Evolutionary conservation across 2,329 filamentous ascomycete species (phyloP).

Genomic region (Pseudophaeomoniella oleicola): DNA sequence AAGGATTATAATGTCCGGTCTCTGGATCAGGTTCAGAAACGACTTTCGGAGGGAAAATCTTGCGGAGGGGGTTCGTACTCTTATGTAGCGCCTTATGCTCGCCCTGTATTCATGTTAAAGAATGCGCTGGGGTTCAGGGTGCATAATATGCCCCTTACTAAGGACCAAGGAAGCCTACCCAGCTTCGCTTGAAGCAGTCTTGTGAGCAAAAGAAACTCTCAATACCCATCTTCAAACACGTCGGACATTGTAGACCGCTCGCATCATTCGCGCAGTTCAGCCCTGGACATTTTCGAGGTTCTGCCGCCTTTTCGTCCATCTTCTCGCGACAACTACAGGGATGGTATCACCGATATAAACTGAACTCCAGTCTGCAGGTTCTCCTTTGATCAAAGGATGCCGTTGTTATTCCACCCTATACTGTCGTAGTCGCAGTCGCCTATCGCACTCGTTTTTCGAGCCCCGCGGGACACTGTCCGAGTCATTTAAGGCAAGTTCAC

Average conservation of each 20-base stretch:
- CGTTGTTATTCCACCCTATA: too few species aligned
- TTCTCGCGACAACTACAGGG: too few species aligned
- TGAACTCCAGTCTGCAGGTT: too few species aligned
- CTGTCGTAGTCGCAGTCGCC: too few species aligned
- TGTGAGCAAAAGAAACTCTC: conserved; percentile 96
- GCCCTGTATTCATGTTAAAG: conserved; percentile 34
- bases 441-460: too few species aligned
- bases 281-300: conserved; percentile 50
- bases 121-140: background rate
- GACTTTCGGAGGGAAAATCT: conserved; percentile 61
- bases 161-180: conserved; percentile 49
- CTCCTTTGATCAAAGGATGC: too few species aligned
- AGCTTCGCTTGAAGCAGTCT: conserved; percentile 97
- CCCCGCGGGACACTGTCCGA: too few species aligned
- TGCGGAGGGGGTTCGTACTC: conserved; percentile 60
- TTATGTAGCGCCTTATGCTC: conserved; percentile 79
- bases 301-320: conserved; percentile 16
- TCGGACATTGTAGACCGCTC: conserved; percentile 79
- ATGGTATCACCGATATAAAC: too few species aligned
- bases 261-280: conserved; percentile 78
- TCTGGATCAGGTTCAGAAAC: conserved; percentile 85
- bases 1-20: conserved; percentile 82
- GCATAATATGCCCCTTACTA: conserved; percentile 11
- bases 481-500: too few species aligned
- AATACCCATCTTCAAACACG: conserved; percentile 77